Conservation (phyloP, 495 filamentous ascomycete genomes). For the Penicillium cinerascens region DNA sequence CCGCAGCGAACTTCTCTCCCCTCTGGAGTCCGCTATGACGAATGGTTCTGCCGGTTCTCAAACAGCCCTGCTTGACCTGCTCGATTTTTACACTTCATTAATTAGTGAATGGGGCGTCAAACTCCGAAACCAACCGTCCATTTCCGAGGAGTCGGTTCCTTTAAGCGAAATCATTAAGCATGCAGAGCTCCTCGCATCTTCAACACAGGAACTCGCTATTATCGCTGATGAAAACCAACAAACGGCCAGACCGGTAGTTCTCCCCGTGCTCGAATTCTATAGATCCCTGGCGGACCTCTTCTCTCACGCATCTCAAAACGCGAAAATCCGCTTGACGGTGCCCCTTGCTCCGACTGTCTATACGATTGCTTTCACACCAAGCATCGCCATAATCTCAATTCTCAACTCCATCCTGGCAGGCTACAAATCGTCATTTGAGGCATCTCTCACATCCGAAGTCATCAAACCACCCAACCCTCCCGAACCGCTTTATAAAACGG, state of each 20-base stretch:
- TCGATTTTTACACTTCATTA: slow-evolving; percentile 69
- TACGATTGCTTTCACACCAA: slow-evolving; percentile 60
- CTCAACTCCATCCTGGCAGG: slow-evolving; percentile 62
- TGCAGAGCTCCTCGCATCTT: slow-evolving; percentile 59
- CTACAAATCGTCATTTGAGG: slow-evolving; percentile 76
- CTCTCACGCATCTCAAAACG: slow-evolving; percentile 47
- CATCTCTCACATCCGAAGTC: slow-evolving; percentile 46
- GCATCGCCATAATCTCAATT: slow-evolving; percentile 61
- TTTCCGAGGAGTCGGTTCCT: slow-evolving; percentile 30
- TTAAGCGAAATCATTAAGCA: slow-evolving; percentile 52
- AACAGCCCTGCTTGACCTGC: slow-evolving; percentile 55
- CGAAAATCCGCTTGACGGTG: slow-evolving; percentile 57
- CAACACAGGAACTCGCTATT: slow-evolving; percentile 52
- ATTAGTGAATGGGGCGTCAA: slow-evolving; percentile 64
- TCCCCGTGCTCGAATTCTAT: slow-evolving; percentile 66
- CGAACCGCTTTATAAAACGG: slow-evolving; percentile 46
- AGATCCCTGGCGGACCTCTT: slow-evolving; percentile 54
- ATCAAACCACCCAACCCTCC: slow-evolving; percentile 30
- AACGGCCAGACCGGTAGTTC: slow-evolving; percentile 19
- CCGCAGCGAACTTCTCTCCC: slow-evolving; percentile 42
- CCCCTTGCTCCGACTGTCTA: slow-evolving; percentile 70
- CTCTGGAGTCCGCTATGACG: slow-evolving; percentile 57
- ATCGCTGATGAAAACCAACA: slow-evolving; percentile 12
- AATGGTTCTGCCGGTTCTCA: slow-evolving; percentile 48
- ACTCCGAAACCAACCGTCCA: slow-evolving; percentile 27